Conservation (phyloP, 176 grass and related monocot genomes). For the Ananas comosus region DNA sequence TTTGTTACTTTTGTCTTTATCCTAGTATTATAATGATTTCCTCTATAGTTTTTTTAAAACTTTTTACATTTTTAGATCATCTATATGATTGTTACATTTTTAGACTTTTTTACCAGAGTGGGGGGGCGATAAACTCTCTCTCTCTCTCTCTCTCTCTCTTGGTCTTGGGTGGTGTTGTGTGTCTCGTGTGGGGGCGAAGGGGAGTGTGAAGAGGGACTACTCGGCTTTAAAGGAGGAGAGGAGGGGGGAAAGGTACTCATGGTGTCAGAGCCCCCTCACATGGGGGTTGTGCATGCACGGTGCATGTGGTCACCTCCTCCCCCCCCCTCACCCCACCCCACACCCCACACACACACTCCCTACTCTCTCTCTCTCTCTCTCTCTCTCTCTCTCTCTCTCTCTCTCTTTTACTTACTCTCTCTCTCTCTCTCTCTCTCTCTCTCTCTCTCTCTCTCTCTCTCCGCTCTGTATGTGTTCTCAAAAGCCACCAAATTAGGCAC, state of each 20-base stretch:
- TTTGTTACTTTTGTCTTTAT: too few species aligned
- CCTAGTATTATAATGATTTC: too few species aligned
- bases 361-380: neutral
- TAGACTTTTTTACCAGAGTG: too few species aligned
- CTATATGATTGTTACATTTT: too few species aligned
- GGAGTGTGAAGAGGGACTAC: neutral
- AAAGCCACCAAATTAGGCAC: neutral
- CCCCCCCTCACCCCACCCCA: too few species aligned
- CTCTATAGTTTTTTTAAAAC: too few species aligned
- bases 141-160: too few species aligned
- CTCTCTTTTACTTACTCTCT: neutral
- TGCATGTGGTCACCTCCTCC: neutral
- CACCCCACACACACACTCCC: too few species aligned
- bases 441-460: neutral
- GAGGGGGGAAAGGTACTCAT: neutral
- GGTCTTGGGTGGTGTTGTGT: too few species aligned
- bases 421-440: neutral
- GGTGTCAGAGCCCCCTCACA: neutral
- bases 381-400: neutral
- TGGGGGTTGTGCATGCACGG: neutral
- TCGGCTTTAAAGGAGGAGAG: constrained; percentile 2
- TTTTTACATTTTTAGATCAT: too few species aligned
- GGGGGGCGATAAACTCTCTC: too few species aligned
- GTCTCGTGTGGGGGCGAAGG: too few species aligned
- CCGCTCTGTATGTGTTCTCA: neutral